These are phyloP conservation scores for Wickerhamomyces canadensis DNA, from an alignment of 805 yeast genomes.

Conservation along the genomic window DNA sequence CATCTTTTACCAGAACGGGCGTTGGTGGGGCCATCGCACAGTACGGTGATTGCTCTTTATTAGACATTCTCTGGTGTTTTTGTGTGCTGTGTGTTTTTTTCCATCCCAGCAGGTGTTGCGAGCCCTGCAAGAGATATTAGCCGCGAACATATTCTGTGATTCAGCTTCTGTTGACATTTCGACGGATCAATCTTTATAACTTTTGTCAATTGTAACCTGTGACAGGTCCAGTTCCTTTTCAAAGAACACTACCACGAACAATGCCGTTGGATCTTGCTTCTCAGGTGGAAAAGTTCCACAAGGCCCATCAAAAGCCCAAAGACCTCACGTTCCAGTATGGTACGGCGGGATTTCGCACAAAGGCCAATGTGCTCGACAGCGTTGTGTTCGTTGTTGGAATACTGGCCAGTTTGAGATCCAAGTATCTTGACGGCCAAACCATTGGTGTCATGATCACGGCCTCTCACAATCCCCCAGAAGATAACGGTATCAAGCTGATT, in stretches of 20 bases:
- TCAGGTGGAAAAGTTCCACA: constrained; percentile 10
- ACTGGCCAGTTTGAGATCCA: constrained; percentile 79
- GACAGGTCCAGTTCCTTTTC: no score
- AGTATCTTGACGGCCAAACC: constrained; percentile 55
- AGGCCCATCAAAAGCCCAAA: constrained; percentile 35
- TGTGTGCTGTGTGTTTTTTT: neutral
- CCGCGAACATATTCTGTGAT: no score
- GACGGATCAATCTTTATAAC: no score
- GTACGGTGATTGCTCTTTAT: no score
- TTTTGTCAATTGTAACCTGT: no score
- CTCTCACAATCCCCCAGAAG: constrained; percentile 88
- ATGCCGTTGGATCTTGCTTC: constrained; percentile 3
- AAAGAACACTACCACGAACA: no score
- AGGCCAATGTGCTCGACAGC: constrained; percentile 64
- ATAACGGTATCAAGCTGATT: constrained; percentile 89
- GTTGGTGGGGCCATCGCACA: constrained; percentile 47
- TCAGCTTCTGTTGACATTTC: no score
- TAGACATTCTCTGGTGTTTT: no score
- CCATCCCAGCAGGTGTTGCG: no score
- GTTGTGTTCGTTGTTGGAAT: constrained; percentile 82
- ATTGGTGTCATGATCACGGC: constrained; percentile 98
- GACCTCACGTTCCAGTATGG: constrained; percentile 60
- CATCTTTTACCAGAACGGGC: constrained; percentile 37
- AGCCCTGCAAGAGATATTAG: no score
- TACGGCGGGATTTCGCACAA: constrained; percentile 94